Percentiles rank a stretch among this genome's conserved stretches.
phyloP scores from a whole-genome alignment of 371 early-diverging fungal species.

The Fennellomyces sp. region DNA sequence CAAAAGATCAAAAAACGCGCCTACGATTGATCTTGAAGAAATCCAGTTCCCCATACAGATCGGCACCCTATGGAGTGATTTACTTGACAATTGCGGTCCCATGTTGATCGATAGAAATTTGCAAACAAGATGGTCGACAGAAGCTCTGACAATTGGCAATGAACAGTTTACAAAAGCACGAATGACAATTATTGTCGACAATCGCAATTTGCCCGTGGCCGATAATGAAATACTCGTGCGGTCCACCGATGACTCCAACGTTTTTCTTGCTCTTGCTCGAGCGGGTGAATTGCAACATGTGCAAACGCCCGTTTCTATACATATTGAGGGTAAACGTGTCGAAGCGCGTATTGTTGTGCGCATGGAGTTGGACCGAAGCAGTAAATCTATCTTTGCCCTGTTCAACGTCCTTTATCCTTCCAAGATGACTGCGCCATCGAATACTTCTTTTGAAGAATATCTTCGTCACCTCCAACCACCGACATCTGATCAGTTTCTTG shows the following conservation, averaged over 20 bases:
- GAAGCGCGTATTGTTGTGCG: not conserved
- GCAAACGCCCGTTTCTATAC: not conserved
- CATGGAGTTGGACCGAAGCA: not conserved
- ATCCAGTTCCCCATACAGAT: not conserved
- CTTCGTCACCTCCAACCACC: conserved; percentile 31
- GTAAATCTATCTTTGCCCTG: not conserved
- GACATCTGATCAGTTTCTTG: conserved; percentile 7
- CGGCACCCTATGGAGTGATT: not conserved
- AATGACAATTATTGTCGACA: not conserved
- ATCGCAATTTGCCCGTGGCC: not conserved
- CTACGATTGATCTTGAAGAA: not conserved
- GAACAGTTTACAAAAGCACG: not conserved
- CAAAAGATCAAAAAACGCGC: not conserved
- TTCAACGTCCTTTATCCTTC: conserved; percentile 8
- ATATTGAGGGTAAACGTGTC: not conserved
- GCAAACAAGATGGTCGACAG: not conserved
- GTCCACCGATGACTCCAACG: not conserved
- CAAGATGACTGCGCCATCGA: not conserved
- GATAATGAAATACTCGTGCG: not conserved
- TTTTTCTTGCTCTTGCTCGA: not conserved
- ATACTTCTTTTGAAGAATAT: conserved; percentile 22
- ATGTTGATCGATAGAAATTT: not conserved
- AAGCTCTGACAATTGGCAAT: not conserved
- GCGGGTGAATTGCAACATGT: not conserved
- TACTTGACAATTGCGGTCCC: not conserved